phyloP scores from a whole-genome alignment of 768 basidiomycete genomes.

The Udeniomyces megalosporus region DNA sequence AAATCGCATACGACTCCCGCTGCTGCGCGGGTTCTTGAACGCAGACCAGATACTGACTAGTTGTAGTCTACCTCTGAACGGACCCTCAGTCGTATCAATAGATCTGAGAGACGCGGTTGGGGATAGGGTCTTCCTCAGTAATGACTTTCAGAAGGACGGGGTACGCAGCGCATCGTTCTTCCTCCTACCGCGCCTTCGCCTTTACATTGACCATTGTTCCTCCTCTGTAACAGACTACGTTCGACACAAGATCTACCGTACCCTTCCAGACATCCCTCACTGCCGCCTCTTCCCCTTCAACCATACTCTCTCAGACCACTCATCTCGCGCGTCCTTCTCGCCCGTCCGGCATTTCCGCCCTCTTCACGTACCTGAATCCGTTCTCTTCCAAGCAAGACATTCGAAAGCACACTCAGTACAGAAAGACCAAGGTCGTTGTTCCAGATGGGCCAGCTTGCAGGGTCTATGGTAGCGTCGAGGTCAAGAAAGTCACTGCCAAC shows the following conservation, averaged over 20 bases:
- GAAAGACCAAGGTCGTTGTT: slow-evolving; percentile 17
- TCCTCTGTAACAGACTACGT: neutral
- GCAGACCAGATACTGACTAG: neutral
- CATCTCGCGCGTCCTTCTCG: neutral
- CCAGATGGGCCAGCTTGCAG: slow-evolving; percentile 63
- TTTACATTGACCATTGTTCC: no score
- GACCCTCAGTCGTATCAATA: slow-evolving; percentile 51
- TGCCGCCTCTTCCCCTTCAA: slow-evolving; percentile 3
- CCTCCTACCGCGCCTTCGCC: no score
- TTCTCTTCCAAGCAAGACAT: neutral
- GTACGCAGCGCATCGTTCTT: slow-evolving; percentile 30
- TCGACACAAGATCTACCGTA: neutral
- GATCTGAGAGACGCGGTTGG: slow-evolving; percentile 89
- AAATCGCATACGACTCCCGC: no score
- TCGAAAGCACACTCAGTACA: neutral
- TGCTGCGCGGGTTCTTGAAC: neutral
- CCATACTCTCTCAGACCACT: neutral
- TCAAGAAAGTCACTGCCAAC: slow-evolving; percentile 88
- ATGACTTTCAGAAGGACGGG: slow-evolving; percentile 67
- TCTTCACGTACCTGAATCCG: neutral
- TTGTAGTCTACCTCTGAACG: neutral
- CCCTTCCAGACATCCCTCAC: neutral
- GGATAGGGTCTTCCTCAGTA: slow-evolving; percentile 69
- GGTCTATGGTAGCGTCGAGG: slow-evolving; percentile 61
- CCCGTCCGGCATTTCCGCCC: neutral